Base-by-base conservation (phyloP, 192 early-diverging fungal species). In the Coemansia sp. region DNA sequence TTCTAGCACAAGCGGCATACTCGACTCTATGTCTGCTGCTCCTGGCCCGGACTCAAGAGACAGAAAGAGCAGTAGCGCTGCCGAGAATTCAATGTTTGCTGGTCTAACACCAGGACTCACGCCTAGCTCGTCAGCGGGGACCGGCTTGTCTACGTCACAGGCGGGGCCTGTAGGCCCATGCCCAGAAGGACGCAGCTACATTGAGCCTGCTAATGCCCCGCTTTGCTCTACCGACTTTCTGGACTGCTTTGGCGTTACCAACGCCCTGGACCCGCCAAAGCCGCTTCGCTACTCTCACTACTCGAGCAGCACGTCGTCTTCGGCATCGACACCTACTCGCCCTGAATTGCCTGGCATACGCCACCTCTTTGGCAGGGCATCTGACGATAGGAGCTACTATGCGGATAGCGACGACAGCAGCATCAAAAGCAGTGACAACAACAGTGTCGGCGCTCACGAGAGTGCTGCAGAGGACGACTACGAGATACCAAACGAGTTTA, bases 401-500 rank as follows among this genome's bases (percentile, higher is more conserved):
- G 38, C 39, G 9, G 57, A 36, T 15, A 42, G 57, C 26, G 42
- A 33, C 40, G 33, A 35, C 24, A 46, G 43, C n/a, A 43, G 32
- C 36, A 10, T 27, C 38, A 10, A 10, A 26, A 10, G 26, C 36
- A 38, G 1, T 29, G 12, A 40, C 21, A 24, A 26, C 14, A 22
- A 12, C 7, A 15, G 14, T 1, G 22, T 4, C 32, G 4, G 26
- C 36, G 52, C 4, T 29, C 18, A 40, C 21, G 44, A 48, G 12
- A 22, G 24, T 5, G 7, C 44, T 3, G 22, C 12, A 0, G 44
- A 48, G 10, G 44, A 35, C 14, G 4, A 52, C 8, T 69, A 62
- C 24, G 60, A 62, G 35, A 53, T 58, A 37, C 38, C 60, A 3
- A 52, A 29, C 8, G 67, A 58, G 5, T 39, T 46, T 29, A 15